Conservation (phyloP, 2,329 filamentous ascomycete genomes). For the Fusarium tjaetaba region DNA sequence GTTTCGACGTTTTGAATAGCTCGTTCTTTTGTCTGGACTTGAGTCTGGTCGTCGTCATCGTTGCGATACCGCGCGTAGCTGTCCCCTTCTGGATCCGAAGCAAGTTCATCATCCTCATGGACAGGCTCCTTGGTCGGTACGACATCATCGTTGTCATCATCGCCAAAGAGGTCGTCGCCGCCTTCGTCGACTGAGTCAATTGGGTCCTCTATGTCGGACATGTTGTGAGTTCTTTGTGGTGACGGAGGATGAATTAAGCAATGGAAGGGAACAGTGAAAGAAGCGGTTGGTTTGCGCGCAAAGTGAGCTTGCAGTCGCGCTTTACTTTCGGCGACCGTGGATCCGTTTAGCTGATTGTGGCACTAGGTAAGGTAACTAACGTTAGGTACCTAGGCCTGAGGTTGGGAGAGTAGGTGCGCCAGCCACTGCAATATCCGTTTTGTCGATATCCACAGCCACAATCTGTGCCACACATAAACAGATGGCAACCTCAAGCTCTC, state of each 20-base stretch:
- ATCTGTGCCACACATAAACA: neutral
- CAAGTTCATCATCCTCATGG: conserved; percentile 70
- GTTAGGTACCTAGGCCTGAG: neutral
- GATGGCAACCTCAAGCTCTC: neutral
- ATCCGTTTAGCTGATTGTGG: conserved; percentile 13
- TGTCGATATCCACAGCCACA: neutral
- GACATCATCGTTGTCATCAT: conserved; percentile 67
- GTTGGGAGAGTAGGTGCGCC: neutral
- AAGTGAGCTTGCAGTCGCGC: conserved; percentile 17
- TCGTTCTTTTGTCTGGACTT: conserved; percentile 61
- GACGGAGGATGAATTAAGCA: neutral
- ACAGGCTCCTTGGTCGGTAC: conserved; percentile 70
- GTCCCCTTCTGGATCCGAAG: conserved; percentile 60
- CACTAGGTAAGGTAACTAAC: neutral
- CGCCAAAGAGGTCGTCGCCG: conserved; percentile 71
- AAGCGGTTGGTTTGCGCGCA: conserved; percentile 21
- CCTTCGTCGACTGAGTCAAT: conserved; percentile 64
- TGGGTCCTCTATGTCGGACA: conserved; percentile 68
- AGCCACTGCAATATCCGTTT: conserved; percentile 6
- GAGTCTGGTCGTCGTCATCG: conserved; percentile 57
- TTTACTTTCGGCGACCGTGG: neutral
- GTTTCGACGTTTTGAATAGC: conserved; percentile 72
- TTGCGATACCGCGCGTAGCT: conserved; percentile 54
- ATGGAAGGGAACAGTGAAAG: neutral
- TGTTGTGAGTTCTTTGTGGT: conserved; percentile 38